A percentile compares a stretch with the other conserved stretches of the same genome.
phyloP scores from a whole-genome alignment of 441 rosid species.

The Syzygium syzygioides region DNA sequence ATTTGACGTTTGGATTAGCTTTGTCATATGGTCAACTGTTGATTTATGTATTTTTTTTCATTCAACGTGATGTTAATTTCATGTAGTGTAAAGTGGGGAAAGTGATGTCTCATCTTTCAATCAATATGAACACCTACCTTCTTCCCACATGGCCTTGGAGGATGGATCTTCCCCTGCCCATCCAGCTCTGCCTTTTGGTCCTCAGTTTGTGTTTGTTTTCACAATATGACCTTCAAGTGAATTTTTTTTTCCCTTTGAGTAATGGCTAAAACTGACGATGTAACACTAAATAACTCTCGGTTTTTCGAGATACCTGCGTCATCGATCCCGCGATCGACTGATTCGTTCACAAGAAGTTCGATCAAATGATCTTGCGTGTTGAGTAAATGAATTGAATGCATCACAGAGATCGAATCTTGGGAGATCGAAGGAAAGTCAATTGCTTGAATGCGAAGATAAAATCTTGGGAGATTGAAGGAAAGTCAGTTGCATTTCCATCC shows the following conservation, averaged over 20 bases:
- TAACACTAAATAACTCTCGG: no score
- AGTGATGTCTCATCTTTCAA: conserved; percentile 24
- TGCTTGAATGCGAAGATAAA: no score
- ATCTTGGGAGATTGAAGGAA: background rate
- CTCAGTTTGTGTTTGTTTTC: background rate
- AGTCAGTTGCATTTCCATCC: background rate
- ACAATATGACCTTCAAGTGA: background rate
- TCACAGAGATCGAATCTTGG: background rate
- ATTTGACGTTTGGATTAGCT: background rate
- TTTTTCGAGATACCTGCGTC: rapidly evolving
- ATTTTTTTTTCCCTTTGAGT: background rate
- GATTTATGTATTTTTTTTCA: background rate
- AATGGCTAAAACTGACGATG: no score
- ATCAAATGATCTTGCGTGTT: no score
- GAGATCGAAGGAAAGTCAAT: background rate
- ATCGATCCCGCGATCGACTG: rapidly evolving
- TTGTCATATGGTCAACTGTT: background rate
- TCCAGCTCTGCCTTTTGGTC: background rate
- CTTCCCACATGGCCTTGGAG: background rate
- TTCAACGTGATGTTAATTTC: background rate
- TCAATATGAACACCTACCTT: conserved; percentile 18
- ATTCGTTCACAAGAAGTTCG: rapidly evolving
- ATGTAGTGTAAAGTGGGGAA: conserved; percentile 8
- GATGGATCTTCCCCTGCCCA: background rate
- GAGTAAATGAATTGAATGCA: rapidly evolving